Evolutionary conservation across 1,284 basidiomycete species (phyloP), one percentile per base, ranked within the genome.

Genomic region (Ustilago bromivora): DNA sequence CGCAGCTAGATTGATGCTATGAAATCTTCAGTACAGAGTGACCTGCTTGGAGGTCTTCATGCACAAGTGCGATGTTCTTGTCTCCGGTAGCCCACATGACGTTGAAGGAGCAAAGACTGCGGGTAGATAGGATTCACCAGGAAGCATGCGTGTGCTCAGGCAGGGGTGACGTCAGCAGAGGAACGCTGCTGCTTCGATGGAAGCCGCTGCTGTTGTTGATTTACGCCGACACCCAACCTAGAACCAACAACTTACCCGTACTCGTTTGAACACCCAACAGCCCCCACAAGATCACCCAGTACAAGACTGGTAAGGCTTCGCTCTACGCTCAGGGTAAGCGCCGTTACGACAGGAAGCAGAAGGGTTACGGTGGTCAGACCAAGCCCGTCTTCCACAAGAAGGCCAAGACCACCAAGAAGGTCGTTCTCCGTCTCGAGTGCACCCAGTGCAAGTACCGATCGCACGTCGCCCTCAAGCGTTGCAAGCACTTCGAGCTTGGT

Each of bases 371-470:
- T 93, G 96, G 96, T 90, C 96, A 98, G 91, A 99, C 96, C 80
- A 99, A 99, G 91, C 96, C 97, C 82, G 96, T 98, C 88, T 98
- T 98, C 93, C 96, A 98, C 93, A 98, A 96, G 90, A 96, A 95
- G 92, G 93, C 85, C 61, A 86, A 86, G 85, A 76, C 94, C 82
- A 98, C 96, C 81, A 99, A 98, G 93, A 99, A 99, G 91, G 95
- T 98, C 83, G 96, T 98, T 66, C 90, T 99, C 79, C 92, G 96
- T 88, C 89, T 98, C 86, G 96, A 99, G 89, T 99, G 96, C 91
- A 97, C 95, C 65, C 90, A 92, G 59, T 99, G 96, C 93, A 99
- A 99, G 89, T 96, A 96, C 90, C 98, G 83, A 46, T 82, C 80
- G 66, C 87, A 88, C 84, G 88, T 98, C 79, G 87, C 94, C 28